phyloP scores from a whole-genome alignment of 2,329 filamentous ascomycete genomes.

The Claviceps sp. region DNA sequence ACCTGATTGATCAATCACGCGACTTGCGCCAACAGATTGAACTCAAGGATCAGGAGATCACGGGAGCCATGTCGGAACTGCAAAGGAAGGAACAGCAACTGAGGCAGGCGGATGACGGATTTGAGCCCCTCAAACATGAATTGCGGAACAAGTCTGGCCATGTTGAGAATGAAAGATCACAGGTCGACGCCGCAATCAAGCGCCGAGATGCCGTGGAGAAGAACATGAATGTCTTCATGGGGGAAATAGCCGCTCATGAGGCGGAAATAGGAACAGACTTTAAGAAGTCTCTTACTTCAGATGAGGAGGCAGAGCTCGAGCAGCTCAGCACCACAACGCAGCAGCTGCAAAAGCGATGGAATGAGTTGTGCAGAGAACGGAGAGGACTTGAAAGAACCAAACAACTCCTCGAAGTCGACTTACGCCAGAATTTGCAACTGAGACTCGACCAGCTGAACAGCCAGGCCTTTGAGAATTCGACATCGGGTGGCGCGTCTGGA shows the following conservation, averaged over 20 bases:
- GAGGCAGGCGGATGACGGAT: constrained; percentile 66
- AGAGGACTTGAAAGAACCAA: constrained; percentile 71
- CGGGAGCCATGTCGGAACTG: constrained; percentile 67
- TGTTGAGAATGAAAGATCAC: constrained; percentile 58
- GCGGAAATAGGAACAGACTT: constrained; percentile 75
- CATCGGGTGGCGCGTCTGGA: constrained; percentile 45
- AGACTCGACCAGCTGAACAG: constrained; percentile 76
- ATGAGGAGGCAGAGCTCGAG: constrained; percentile 75
- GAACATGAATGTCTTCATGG: constrained; percentile 62
- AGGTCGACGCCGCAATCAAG: constrained; percentile 54
- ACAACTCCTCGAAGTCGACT: constrained; percentile 69
- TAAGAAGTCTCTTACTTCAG: constrained; percentile 71
- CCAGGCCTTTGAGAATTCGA: constrained; percentile 54
- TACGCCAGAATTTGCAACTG: constrained; percentile 79
- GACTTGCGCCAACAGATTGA: constrained; percentile 61
- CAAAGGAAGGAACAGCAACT: constrained; percentile 72
- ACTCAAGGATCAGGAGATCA: constrained; percentile 77
- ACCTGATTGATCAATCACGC: constrained; percentile 46
- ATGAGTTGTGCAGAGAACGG: constrained; percentile 58
- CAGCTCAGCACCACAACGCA: constrained; percentile 55
- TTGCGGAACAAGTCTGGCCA: constrained; percentile 62
- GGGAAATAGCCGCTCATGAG: constrained; percentile 64
- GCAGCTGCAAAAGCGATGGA: constrained; percentile 62
- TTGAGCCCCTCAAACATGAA: constrained; percentile 66
- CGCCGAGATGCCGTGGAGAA: constrained; percentile 57